Evolutionary conservation across 148 eudicot species (phyloP), one percentile per base, ranked within the genome.

Genomic region (Camellia japonica): DNA sequence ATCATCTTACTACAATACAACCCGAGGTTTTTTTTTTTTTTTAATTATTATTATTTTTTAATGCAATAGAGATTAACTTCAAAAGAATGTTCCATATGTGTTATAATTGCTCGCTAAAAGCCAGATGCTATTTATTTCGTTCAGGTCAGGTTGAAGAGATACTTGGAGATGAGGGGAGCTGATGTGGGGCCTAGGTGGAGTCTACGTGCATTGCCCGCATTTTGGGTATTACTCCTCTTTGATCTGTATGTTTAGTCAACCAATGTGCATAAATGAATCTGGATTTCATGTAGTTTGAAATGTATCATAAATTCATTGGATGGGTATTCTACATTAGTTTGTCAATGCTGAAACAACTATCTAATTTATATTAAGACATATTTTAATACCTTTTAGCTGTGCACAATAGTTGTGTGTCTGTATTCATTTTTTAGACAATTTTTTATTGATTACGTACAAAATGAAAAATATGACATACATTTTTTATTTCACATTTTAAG

Each of bases 171-270:
- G 99, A 89, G 99, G 82, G 99, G 97, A 68, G 99, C 99, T 70
- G 99, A 97, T 90, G 98, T 95, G 75, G 99, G 99, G 67, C 98
- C 99, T 73, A 92, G 98, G 98, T 89, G 99, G 86, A 85, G 98
- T 81, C 83, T 97, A 75, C 94, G 98, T 85, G 99, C 99, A 67
- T 79, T 97, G 85, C 99, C 99, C 70, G 99, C 99, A 73, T 92
- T 97, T 86, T 97, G 99, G 99, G 99, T 97, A 90, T 66, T 75
- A 80, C 77, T 3, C 47, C 55, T 69, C 41, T 63, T 38, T 81
- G 38, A 56, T 59, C 7, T 75, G 5, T 55, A 43, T n/a, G 7
- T 49, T 0, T 64, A 15, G 9, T 77, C 23, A 49, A 64, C 3
- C 70, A 47, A 46, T 49, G 14, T 74, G 43, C 11, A 44, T 18